These are phyloP conservation scores for Paramecium biaurelia DNA, from an alignment of 73 alveolate species.

Conservation along the genomic window DNA sequence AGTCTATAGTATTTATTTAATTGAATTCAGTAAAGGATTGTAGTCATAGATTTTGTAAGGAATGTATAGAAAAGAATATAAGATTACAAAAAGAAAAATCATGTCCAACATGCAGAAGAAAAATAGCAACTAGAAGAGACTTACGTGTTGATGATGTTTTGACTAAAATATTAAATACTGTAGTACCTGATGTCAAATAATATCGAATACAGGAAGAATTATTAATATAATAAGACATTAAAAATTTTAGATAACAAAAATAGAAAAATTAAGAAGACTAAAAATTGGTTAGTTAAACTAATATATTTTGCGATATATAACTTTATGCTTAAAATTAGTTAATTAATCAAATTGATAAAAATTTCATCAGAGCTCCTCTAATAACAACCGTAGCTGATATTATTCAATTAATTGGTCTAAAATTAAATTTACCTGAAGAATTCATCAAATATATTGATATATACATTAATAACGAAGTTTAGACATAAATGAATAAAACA, in stretches of 20 bases:
- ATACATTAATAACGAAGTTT: background rate
- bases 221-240: background rate
- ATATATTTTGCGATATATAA: background rate
- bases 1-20: slow-evolving; percentile 8
- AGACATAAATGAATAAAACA: background rate
- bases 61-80: slow-evolving; percentile 64
- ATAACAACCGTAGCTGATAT: background rate
- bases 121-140: slow-evolving; percentile 54
- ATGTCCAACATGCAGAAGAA: slow-evolving; percentile 63
- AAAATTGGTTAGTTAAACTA: background rate
- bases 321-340: background rate
- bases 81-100: slow-evolving; percentile 4
- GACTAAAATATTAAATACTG: background rate
- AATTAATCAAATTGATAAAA: background rate
- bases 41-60: slow-evolving; percentile 65
- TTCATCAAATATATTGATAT: background rate
- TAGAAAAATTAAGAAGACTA: background rate
- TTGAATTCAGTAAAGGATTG: slow-evolving; percentile 52
- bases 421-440: slow-evolving; percentile 6
- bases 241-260: background rate
- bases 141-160: slow-evolving; percentile 42
- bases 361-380: background rate
- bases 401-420: background rate
- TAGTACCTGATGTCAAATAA: background rate
- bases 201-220: background rate